Evolutionary conservation across 805 yeast species (phyloP).

Genomic region (Hanseniaspora vineae): DNA sequence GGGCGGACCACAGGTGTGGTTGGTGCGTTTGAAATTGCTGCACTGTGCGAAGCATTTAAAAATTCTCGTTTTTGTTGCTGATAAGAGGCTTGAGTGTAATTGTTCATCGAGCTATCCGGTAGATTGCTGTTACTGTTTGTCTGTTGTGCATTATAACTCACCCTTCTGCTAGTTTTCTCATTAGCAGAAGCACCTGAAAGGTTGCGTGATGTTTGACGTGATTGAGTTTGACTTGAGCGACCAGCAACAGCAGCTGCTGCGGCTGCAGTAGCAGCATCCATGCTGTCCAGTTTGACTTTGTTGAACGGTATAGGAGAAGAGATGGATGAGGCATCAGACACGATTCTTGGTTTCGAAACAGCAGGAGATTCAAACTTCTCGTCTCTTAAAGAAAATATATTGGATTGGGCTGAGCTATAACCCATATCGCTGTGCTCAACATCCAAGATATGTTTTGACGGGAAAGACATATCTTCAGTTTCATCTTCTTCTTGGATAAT

Average conservation of each 20-base stretch:
- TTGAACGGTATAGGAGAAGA: conserved; percentile 9
- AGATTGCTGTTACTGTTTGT: conserved; percentile 1
- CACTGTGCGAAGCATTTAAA: conserved; percentile 1
- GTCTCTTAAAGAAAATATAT: too few species aligned
- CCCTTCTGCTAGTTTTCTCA: neutral
- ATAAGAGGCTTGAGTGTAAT: conserved; percentile 2
- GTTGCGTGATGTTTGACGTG: neutral
- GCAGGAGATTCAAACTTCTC: neutral
- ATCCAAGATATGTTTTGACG: too few species aligned
- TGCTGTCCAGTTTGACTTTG: neutral
- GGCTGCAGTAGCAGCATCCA: too few species aligned
- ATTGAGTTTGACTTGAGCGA: too few species aligned
- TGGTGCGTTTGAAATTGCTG: conserved; percentile 1
- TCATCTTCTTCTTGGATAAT: conserved; percentile 5
- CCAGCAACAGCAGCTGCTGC: too few species aligned
- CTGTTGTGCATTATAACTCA: neutral
- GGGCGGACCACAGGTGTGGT: neutral
- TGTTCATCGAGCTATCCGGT: neutral
- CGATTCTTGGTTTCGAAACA: neutral
- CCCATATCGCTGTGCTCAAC: too few species aligned
- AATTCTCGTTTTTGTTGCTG: conserved; percentile 8
- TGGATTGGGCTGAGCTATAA: too few species aligned
- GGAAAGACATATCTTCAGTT: too few species aligned
- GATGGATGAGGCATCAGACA: conserved; percentile 7
- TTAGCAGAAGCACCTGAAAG: conserved; percentile 7